Evolutionary conservation across 371 early-diverging fungal genomes (phyloP).

Genomic region (Syncephalis fuscata): DNA sequence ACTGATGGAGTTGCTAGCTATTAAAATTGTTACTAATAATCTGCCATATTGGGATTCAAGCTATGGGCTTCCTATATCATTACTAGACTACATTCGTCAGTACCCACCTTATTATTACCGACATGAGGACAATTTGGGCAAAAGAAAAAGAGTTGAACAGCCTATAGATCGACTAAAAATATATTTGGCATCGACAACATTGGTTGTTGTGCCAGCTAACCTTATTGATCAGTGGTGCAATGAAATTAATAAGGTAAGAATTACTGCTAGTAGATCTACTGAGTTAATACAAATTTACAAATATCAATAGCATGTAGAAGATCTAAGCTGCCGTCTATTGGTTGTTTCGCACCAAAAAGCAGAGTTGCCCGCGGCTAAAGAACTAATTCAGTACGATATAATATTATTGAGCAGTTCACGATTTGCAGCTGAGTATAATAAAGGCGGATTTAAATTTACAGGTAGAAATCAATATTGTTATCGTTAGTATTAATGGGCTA

Average conservation of each 20-base stretch:
- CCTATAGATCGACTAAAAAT: slow-evolving; percentile 18
- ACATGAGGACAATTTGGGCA: slow-evolving; percentile 7
- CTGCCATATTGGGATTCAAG: no score
- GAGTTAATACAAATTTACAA: no score
- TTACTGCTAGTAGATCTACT: not conserved
- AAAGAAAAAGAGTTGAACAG: slow-evolving; percentile 7
- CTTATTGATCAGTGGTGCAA: slow-evolving; percentile 53
- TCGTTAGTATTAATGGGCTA: not conserved
- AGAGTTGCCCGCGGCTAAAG: no score
- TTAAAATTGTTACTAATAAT: no score
- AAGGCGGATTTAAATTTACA: not conserved
- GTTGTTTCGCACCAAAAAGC: no score
- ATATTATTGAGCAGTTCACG: not conserved
- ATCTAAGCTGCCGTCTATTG: no score
- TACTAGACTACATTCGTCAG: no score
- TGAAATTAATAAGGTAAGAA: slow-evolving; percentile 42
- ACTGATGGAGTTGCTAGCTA: no score
- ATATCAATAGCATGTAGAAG: no score
- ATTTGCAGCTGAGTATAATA: not conserved
- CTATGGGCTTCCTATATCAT: no score
- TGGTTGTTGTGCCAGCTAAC: slow-evolving; percentile 62
- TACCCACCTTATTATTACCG: not conserved
- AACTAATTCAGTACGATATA: not conserved
- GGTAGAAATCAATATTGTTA: not conserved
- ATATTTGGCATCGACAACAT: slow-evolving; percentile 35